Conservation (phyloP, 2,329 filamentous ascomycete species). For the Epichloe scottii region DNA sequence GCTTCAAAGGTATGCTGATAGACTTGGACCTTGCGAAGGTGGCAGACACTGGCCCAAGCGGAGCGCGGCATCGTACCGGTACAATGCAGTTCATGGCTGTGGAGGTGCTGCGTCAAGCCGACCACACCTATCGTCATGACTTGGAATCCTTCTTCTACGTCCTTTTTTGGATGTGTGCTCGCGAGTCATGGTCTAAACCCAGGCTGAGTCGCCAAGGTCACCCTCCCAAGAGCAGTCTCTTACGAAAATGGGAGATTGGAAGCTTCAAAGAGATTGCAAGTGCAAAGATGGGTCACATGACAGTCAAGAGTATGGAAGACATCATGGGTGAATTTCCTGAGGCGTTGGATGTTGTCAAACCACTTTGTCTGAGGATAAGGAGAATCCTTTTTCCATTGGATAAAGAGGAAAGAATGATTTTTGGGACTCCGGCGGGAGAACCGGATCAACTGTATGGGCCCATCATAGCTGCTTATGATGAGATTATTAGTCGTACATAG, state of each 20-base stretch:
- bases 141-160: conserved; percentile 7
- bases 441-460: conserved; percentile 7
- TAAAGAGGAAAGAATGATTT: conserved; percentile 1
- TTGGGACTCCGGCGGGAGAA: conserved; percentile 7
- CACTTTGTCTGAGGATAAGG: conserved; percentile 8
- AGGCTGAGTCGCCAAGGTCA: background rate
- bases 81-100: conserved; percentile 23
- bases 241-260: conserved; percentile 6
- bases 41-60: conserved; percentile 11
- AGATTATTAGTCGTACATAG: conserved; percentile 1
- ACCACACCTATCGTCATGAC: conserved; percentile 15
- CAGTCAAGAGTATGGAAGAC: background rate
- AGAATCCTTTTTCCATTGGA: conserved; percentile 5
- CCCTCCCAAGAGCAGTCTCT: conserved; percentile 1
- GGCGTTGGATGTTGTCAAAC: conserved; percentile 8
- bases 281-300: conserved; percentile 6
- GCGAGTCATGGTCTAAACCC: conserved; percentile 6
- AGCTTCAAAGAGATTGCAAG: conserved; percentile 4
- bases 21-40: conserved; percentile 10
- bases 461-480: conserved; percentile 8
- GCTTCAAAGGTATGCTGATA: conserved; percentile 15
- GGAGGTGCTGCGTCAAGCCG: conserved; percentile 17
- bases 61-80: conserved; percentile 15
- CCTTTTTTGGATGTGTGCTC: conserved; percentile 10
- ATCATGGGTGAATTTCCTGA: conserved; percentile 10